Base-by-base conservation (phyloP, 2,329 filamentous ascomycete genomes). In the Fusarium nygamai region DNA sequence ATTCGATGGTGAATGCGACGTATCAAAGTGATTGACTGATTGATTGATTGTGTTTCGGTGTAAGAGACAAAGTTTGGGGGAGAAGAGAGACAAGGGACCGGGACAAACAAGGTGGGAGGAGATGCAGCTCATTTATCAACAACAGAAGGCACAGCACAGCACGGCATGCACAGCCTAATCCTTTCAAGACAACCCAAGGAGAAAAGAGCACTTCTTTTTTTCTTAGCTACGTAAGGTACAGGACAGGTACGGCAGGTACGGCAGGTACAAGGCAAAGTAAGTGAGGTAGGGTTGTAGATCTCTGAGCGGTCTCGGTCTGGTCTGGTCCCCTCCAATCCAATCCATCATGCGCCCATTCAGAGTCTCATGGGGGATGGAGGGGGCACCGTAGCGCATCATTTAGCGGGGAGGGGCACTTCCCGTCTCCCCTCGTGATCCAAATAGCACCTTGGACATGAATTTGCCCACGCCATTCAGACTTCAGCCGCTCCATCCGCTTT, bases 331-430 rank as follows among this genome's bases (percentile, higher is more conserved):
- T 70, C 61, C 61, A 39, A 39, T 43, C 36, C 16, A 17, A 36
- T 36, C 51, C 69, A 63, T 70, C 72, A 66, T 66, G 65, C 69
- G 69, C 64, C 66, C 72, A 73, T 69, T 70, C 58, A 72, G 44
- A 69, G 51, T 47, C 56, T 44, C 51, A 56, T 34, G 20, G 46
- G 33, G 34, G 34, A 34, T 34, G 33, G 33, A 8, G 44, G 41
- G 27, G 46, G 20, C 20, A n/a, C 47, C 14, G 29, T 50, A 41
- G 69, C 29, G 27, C 41, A 50, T 36, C 33, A 34, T 22, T 24
- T 38, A 50, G 62, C 53, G 51, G 62, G 62, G 64, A 53, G 46
- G 34, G 62, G 46, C 22, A 54, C 41, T 57, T 61, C 63, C 64
- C 70, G 34, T 61, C 56, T 24, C 36, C 60, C 62, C 73, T 70